A percentile compares a stretch with the other conserved stretches of the same genome.
Conservation (phyloP, 2,329 filamentous ascomycete species). For the Pyricularia grisea region DNA sequence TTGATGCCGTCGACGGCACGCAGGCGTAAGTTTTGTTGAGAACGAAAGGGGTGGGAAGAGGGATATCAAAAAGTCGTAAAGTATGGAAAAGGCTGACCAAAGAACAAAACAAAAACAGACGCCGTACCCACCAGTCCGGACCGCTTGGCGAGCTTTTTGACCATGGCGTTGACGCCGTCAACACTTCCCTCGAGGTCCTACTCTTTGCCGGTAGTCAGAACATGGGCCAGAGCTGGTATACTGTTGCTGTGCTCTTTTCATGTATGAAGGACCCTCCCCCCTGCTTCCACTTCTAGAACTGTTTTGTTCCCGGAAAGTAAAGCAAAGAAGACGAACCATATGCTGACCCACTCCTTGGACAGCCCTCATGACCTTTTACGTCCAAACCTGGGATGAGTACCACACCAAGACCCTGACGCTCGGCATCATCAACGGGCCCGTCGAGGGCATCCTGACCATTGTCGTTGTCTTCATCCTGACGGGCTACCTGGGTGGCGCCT, state of each 20-base stretch:
- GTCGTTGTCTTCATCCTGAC: conserved; percentile 76
- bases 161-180: conserved; percentile 92
- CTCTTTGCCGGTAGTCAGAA: conserved; percentile 91
- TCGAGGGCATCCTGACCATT: conserved; percentile 85
- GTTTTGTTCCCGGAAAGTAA: no score
- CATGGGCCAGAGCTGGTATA: conserved; percentile 86
- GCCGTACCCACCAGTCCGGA: conserved; percentile 84
- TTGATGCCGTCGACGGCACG: conserved; percentile 90
- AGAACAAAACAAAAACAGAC: conserved; percentile 33
- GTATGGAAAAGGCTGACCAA: background rate
- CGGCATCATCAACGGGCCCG: conserved; percentile 85
- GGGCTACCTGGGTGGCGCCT: conserved; percentile 74
- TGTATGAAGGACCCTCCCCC: conserved; percentile 43
- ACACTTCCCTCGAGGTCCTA: conserved; percentile 87
- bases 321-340: background rate
- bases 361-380: conserved; percentile 92
- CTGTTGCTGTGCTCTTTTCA: conserved; percentile 73
- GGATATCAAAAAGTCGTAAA: background rate
- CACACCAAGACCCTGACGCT: conserved; percentile 94
- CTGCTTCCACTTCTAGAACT: no score
- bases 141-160: conserved; percentile 95
- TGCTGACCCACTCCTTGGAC: conserved; percentile 8
- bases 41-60: background rate
- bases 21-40: conserved; percentile 62
- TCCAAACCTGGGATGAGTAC: conserved; percentile 99